Percentiles rank a stretch among this genome's conserved stretches.
phyloP scores from a whole-genome alignment of 768 basidiomycete species.

The Podaxis pistillaris region DNA sequence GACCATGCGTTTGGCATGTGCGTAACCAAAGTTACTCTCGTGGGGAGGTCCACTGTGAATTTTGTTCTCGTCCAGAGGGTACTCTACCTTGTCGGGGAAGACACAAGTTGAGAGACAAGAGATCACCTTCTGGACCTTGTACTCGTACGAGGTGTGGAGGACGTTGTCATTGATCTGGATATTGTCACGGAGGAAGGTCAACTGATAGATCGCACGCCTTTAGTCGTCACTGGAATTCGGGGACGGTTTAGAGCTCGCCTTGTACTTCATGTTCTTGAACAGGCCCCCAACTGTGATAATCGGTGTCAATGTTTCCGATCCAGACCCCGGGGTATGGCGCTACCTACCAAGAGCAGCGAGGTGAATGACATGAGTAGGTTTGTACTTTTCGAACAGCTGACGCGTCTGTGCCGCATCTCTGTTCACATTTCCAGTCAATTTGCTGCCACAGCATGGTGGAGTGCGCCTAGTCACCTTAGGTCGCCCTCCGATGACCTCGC shows the following conservation, averaged over 20 bases:
- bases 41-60: conserved; percentile 93
- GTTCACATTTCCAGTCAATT: conserved; percentile 1
- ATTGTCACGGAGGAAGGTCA: conserved; percentile 93
- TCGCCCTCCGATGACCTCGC: conserved; percentile 78
- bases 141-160: conserved; percentile 68
- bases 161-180: conserved; percentile 95
- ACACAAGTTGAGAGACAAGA: conserved; percentile 98
- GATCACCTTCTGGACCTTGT: conserved; percentile 73
- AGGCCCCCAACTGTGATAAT: conserved; percentile 76
- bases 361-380: conserved; percentile 96
- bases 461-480: conserved; percentile 53
- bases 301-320: not conserved
- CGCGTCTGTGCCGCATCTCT: conserved; percentile 72
- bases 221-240: not conserved
- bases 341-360: conserved; percentile 86
- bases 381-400: conserved; percentile 83
- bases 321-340: not conserved
- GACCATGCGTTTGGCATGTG: conserved; percentile 93
- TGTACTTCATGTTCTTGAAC: conserved; percentile 95
- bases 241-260: conserved; percentile 43
- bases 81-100: conserved; percentile 93
- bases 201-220: conserved; percentile 36
- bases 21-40: conserved; percentile 94
- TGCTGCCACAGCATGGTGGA: not conserved
- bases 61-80: conserved; percentile 91